These are phyloP conservation scores for Backusella tarrabulga DNA, from an alignment of 192 early-diverging fungal genomes.

Conservation along the genomic window DNA sequence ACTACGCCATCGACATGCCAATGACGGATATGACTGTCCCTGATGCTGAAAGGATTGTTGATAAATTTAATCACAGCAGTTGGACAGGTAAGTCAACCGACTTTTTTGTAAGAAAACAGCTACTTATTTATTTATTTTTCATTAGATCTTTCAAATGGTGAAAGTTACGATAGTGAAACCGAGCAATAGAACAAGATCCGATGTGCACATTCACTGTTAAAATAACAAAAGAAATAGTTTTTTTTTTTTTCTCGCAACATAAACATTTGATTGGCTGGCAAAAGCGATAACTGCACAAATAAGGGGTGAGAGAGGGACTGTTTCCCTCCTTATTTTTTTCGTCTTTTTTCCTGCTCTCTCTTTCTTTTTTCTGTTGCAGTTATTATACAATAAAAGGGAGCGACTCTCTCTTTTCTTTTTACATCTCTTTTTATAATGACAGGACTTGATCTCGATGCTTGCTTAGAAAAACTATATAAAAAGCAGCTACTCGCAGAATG, in stretches of 20 bases:
- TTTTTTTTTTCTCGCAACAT: background rate
- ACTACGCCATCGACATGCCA: conserved; percentile 5
- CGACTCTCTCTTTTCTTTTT: background rate
- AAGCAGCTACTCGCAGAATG: conserved; percentile 74
- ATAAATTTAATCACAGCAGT: background rate
- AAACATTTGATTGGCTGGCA: background rate
- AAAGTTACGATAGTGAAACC: background rate
- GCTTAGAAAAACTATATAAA: conserved; percentile 71
- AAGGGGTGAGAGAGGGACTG: background rate
- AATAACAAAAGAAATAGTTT: background rate
- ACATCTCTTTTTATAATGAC: conserved; percentile 23
- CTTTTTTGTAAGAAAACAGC: background rate
- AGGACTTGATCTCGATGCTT: conserved; percentile 78
- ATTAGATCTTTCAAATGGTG: background rate
- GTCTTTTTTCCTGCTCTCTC: background rate
- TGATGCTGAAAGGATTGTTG: background rate
- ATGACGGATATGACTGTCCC: background rate
- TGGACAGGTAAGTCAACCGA: background rate
- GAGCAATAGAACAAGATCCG: background rate
- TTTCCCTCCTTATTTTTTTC: background rate
- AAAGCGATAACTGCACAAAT: conserved; percentile 3
- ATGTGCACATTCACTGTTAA: background rate
- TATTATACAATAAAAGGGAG: background rate
- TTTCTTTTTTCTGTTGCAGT: background rate
- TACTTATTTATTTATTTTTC: background rate